Evolutionary conservation across 2,329 filamentous ascomycete species (phyloP), one percentile per base, ranked within the genome.

Genomic region (Trichophyton simii): DNA sequence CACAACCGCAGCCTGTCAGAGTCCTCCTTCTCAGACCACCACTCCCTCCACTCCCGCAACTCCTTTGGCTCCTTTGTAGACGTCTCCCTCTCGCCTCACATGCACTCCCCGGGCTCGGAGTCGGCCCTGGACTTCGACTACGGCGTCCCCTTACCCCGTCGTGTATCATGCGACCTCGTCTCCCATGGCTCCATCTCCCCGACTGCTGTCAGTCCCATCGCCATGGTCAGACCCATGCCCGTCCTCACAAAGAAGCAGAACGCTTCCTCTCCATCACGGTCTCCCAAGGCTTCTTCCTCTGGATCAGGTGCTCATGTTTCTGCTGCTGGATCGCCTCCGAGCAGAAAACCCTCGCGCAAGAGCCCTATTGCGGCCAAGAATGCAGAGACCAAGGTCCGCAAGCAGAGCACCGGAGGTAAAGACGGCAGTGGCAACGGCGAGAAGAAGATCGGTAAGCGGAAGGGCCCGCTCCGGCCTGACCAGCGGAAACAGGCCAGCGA

Each of bases 401-500:
- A 90, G 75, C 80, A 72, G 63, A 86, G 78, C 65, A 88, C 81
- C 63, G 83, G 82, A 63, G 86, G 84, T 69, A 95, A 92, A 79
- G 89, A 95, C 67, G 83, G 83, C 11, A 82, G 82, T 44, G 50
- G 50, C 13, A 54, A 31, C 50, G 50, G 50, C 50, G 92, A 96
- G 81, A 97, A 96, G 83, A 91, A 91, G 75, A 88, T 96, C 63
- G 92, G 92, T 57, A 86, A 90, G 71, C 85, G 92, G 76, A 89
- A 89, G 73, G 92, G 92, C 41, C 92, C 92, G 63, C 83, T 97
- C 67, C 82, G 91, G 69, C 91, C 91, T 9, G 92, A 97, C 74
- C 92, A 96, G 79, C 84, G 92, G 67, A 95, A 96, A 77, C 92
- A 96, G 76, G 92, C 92, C 28, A 94, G 91, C 70, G 92, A 97